These are phyloP conservation scores for Geotrichum siamense DNA, from an alignment of 1,139 yeast genomes.

Conservation along the genomic window DNA sequence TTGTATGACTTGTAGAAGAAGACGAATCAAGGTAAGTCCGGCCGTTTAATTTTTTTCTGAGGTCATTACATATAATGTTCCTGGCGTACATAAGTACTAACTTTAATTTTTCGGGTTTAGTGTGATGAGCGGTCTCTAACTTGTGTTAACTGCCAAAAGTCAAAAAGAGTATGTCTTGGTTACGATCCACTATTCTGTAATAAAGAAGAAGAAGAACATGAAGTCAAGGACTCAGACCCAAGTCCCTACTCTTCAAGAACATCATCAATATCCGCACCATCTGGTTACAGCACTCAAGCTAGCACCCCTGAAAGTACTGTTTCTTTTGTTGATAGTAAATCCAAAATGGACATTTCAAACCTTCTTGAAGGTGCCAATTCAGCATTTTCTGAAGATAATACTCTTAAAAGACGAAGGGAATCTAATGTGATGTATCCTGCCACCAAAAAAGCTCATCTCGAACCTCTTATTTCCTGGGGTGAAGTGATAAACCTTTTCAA, in stretches of 20 bases:
- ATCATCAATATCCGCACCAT: slow-evolving; percentile 2
- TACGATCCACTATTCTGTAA: slow-evolving; percentile 41
- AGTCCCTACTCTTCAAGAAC: not conserved
- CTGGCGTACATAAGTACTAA: slow-evolving; percentile 30
- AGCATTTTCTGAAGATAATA: not conserved
- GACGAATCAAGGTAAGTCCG: slow-evolving; percentile 43
- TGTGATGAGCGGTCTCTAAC: slow-evolving; percentile 73
- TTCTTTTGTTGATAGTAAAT: not conserved
- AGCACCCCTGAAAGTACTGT: not conserved
- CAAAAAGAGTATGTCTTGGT: slow-evolving; percentile 63
- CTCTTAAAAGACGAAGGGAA: not conserved
- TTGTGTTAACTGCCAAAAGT: slow-evolving; percentile 66
- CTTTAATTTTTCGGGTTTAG: slow-evolving; percentile 15
- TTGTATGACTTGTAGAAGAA: slow-evolving; percentile 63
- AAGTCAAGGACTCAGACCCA: not conserved
- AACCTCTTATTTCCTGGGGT: not conserved
- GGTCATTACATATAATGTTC: not conserved
- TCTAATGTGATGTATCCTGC: not conserved
- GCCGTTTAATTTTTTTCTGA: not conserved
- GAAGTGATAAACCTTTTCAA: not conserved
- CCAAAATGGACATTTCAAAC: slow-evolving; percentile 27
- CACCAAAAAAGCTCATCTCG: not conserved
- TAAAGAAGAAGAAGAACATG: not conserved
- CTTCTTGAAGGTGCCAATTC: slow-evolving; percentile 29
- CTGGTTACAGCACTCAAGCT: slow-evolving; percentile 1